These are phyloP conservation scores for Aspergillus steynii DNA, from an alignment of 495 filamentous ascomycete genomes.

Conservation along the genomic window DNA sequence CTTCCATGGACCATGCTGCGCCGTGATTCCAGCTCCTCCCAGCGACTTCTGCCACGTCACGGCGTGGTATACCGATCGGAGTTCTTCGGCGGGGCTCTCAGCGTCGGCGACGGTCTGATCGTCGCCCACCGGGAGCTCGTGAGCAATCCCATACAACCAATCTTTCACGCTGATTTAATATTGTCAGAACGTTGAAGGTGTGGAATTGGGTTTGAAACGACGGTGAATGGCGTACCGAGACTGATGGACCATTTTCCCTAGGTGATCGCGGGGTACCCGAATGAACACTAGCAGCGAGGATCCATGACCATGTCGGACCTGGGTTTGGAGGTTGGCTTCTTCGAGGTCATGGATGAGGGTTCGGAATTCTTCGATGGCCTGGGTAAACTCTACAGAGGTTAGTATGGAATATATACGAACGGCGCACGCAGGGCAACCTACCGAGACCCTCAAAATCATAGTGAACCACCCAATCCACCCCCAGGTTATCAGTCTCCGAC, in stretches of 20 bases:
- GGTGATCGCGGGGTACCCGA: slow-evolving; percentile 54
- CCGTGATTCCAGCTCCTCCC: slow-evolving; percentile 87
- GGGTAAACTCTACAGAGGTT: slow-evolving; percentile 55
- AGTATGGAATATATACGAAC: background rate
- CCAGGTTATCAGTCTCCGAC: slow-evolving; percentile 38
- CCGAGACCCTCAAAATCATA: slow-evolving; percentile 41
- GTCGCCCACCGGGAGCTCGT: slow-evolving; percentile 62
- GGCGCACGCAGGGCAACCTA: slow-evolving; percentile 23
- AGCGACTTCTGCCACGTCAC: slow-evolving; percentile 79
- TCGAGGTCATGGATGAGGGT: slow-evolving; percentile 72
- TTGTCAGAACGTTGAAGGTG: slow-evolving; percentile 8
- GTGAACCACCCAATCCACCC: slow-evolving; percentile 46
- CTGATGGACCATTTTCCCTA: slow-evolving; percentile 59
- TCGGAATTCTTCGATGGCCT: slow-evolving; percentile 71
- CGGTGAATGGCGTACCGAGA: slow-evolving; percentile 47
- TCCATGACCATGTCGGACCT: slow-evolving; percentile 79
- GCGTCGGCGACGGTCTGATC: slow-evolving; percentile 53
- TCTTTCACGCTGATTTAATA: slow-evolving; percentile 69
- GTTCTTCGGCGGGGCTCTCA: slow-evolving; percentile 82
- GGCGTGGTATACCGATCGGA: slow-evolving; percentile 83
- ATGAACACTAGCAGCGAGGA: slow-evolving; percentile 78
- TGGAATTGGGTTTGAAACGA: background rate
- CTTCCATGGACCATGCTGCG: slow-evolving; percentile 77
- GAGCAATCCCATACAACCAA: slow-evolving; percentile 85
- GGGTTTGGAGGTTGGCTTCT: slow-evolving; percentile 73